Evolutionary conservation across 441 rosid species (phyloP).

Genomic region (Capsella rubella): DNA sequence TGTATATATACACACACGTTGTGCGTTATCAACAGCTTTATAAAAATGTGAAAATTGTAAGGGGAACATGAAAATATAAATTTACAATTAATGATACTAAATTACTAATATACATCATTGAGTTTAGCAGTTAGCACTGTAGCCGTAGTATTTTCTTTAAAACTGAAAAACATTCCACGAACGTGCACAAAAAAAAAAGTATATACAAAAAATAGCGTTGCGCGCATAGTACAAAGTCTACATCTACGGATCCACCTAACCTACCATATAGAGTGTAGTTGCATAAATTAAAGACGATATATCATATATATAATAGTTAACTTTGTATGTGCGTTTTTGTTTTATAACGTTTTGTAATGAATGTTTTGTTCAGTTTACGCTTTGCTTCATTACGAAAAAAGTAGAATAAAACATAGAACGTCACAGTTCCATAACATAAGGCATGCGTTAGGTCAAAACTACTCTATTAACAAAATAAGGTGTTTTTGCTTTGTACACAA

Average conservation of each 20-base stretch:
- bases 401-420: too few species aligned
- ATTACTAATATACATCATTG: too few species aligned
- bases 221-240: background rate
- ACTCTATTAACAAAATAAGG: background rate
- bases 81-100: background rate
- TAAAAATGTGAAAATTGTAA: background rate
- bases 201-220: background rate
- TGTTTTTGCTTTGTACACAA: background rate
- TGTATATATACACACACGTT: background rate
- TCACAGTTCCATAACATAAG: too few species aligned
- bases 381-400: too few species aligned
- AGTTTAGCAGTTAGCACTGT: too few species aligned
- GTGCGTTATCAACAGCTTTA: too few species aligned
- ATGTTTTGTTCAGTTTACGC: too few species aligned
- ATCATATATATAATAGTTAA: background rate
- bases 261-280: slow-evolving; percentile 5
- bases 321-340: too few species aligned
- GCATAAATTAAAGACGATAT: background rate
- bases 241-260: background rate
- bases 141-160: too few species aligned
- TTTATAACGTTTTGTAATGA: too few species aligned
- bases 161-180: too few species aligned
- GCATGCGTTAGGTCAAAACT: too few species aligned
- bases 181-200: background rate
- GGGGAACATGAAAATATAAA: background rate